phyloP scores from a whole-genome alignment of 352 stramenopile genomes.

The Phytophthora crassamura region DNA sequence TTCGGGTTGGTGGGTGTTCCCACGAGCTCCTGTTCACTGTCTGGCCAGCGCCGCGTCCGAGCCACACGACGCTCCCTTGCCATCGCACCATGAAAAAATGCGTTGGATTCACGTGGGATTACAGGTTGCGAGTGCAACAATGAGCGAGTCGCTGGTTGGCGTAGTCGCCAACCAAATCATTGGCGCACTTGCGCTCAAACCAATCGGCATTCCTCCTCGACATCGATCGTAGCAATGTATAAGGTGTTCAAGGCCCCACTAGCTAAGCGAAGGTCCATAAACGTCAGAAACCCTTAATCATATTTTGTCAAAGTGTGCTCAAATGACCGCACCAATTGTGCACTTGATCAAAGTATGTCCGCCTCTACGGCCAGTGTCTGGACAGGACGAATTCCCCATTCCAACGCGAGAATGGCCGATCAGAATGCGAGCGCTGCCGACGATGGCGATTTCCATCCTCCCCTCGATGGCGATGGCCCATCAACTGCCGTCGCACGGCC shows the following conservation, averaged over 20 bases:
- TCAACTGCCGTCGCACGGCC: not conserved
- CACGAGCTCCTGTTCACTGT: conserved; percentile 25
- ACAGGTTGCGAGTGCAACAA: not conserved
- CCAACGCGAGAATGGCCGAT: conserved; percentile 5
- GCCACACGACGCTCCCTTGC: conserved; percentile 31
- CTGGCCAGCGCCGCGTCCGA: conserved; percentile 21
- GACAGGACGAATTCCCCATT: conserved; percentile 29
- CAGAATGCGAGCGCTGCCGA: too few species aligned
- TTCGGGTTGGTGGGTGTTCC: conserved; percentile 25
- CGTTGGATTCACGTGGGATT: conserved; percentile 12
- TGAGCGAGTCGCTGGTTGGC: not conserved
- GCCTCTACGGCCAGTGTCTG: conserved; percentile 28
- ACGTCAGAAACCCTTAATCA: too few species aligned
- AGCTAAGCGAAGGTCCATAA: too few species aligned
- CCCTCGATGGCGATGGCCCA: not conserved
- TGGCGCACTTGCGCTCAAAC: not conserved
- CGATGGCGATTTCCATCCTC: too few species aligned
- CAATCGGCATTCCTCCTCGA: conserved; percentile 9
- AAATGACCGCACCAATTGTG: not conserved
- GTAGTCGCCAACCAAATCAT: not conserved
- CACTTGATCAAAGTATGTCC: conserved; percentile 1
- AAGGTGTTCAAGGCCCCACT: too few species aligned
- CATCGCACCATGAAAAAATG: conserved; percentile 13
- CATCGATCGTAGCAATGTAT: too few species aligned
- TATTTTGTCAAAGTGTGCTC: not conserved